These are phyloP conservation scores for Aspergillus bridgeri DNA, from an alignment of 495 filamentous ascomycete species.

Conservation along the genomic window DNA sequence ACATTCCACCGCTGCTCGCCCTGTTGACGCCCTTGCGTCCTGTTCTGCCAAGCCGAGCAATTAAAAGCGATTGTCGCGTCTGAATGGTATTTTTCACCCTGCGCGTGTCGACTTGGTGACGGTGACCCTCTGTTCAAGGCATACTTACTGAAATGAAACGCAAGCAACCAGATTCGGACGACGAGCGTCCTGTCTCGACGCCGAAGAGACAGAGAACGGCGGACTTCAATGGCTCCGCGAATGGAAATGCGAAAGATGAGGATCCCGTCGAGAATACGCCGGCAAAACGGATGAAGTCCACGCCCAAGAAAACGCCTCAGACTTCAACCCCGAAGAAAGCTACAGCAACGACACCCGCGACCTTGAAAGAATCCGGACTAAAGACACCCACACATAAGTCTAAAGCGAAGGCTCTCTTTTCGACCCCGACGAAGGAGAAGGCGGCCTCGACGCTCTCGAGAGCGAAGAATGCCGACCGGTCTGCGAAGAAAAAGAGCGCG, in stretches of 20 bases:
- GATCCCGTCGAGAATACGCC: conserved; percentile 27
- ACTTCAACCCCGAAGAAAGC: conserved; percentile 25
- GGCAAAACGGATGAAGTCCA: conserved; percentile 29
- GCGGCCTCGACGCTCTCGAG: conserved; percentile 49
- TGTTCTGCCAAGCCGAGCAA: not conserved
- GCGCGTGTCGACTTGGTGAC: not conserved
- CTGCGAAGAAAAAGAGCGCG: conserved; percentile 82
- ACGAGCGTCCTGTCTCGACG: conserved; percentile 36
- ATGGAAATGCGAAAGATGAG: conserved; percentile 26
- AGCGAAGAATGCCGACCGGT: conserved; percentile 69
- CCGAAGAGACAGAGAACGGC: conserved; percentile 38
- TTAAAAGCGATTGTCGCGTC: conserved; percentile 2
- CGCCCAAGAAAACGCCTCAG: conserved; percentile 32
- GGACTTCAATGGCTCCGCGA: conserved; percentile 26
- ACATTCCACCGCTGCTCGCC: conserved; percentile 12
- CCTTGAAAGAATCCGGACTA: conserved; percentile 41
- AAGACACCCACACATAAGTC: conserved; percentile 43
- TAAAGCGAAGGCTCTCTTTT: conserved; percentile 40
- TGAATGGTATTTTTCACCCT: conserved; percentile 37
- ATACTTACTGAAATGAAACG: conserved; percentile 40
- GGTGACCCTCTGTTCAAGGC: not conserved
- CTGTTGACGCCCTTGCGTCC: conserved; percentile 14
- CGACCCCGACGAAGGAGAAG: conserved; percentile 36
- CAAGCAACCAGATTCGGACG: conserved; percentile 43
- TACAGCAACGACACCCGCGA: conserved; percentile 27